Percentiles rank a stretch among this genome's conserved stretches.
Conservation (phyloP, 2,329 filamentous ascomycete species). For the Nothophoma quercina region DNA sequence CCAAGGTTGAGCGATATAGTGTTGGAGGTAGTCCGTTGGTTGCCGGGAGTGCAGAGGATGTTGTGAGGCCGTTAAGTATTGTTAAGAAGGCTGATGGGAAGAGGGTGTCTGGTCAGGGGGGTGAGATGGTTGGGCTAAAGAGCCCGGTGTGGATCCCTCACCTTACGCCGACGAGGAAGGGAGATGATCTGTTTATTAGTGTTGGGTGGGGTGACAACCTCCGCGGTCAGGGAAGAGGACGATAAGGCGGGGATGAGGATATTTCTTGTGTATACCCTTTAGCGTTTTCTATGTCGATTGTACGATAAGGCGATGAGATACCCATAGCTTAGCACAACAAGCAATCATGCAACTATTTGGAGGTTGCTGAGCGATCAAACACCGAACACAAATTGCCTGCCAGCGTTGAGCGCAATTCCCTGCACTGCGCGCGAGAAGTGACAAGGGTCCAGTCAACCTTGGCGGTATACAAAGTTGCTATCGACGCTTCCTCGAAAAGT, state of each 20-base stretch:
- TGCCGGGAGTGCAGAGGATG: conserved; percentile 27
- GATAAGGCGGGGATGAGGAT: neutral
- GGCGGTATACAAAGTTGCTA: too few relatives aligned
- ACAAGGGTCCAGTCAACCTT: too few relatives aligned
- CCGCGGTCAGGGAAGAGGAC: neutral
- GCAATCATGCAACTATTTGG: too few relatives aligned
- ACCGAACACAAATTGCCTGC: too few relatives aligned
- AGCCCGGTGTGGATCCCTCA: conserved; percentile 68
- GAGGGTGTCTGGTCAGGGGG: conserved; percentile 11
- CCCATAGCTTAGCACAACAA: neutral
- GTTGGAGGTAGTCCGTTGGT: conserved; percentile 34
- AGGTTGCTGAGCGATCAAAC: neutral
- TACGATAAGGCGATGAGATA: conserved; percentile 2
- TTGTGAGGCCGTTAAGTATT: conserved; percentile 39
- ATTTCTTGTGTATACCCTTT: conserved; percentile 8
- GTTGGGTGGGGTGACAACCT: conserved; percentile 39
- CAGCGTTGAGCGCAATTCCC: too few relatives aligned
- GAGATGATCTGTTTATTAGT: conserved; percentile 67
- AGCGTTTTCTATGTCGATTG: neutral
- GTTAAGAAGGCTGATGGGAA: conserved; percentile 7
- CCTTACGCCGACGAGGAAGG: conserved; percentile 71
- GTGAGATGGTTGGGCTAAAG: conserved; percentile 35
- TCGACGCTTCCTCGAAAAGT: too few relatives aligned
- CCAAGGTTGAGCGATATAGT: conserved; percentile 26
- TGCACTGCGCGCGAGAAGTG: too few relatives aligned